These are phyloP conservation scores for Sophora flavescens DNA, from an alignment of 306 rosid species.

Conservation along the genomic window DNA sequence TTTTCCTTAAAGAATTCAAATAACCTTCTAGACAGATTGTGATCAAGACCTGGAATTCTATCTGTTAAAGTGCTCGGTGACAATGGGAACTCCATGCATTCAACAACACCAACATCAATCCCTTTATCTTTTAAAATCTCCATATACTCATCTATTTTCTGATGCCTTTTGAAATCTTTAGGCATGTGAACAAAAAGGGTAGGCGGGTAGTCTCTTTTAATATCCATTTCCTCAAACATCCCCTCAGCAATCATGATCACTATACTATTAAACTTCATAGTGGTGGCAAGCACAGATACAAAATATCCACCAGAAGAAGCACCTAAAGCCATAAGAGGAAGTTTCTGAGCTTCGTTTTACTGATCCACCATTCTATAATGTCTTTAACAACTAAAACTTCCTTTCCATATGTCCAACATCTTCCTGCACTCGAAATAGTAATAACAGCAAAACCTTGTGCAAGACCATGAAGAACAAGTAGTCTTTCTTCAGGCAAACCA, in stretches of 20 bases:
- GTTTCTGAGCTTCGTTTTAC: constrained; percentile 65
- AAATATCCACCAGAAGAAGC: constrained; percentile 95
- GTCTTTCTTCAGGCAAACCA: constrained; percentile 92
- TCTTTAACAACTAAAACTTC: constrained; percentile 68
- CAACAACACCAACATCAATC: constrained; percentile 73
- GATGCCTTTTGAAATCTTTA: constrained; percentile 75
- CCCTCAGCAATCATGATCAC: constrained; percentile 93
- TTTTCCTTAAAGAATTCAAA: constrained; percentile 66
- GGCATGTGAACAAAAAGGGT: constrained; percentile 96
- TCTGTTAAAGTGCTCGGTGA: constrained; percentile 63
- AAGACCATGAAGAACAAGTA: constrained; percentile 77
- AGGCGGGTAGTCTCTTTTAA: constrained; percentile 71
- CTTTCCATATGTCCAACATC: constrained; percentile 75
- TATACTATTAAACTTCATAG: constrained; percentile 65
- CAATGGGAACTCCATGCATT: constrained; percentile 82
- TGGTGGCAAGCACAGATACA: constrained; percentile 80
- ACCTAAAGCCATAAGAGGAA: constrained; percentile 86
- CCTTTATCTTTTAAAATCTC: constrained; percentile 68
- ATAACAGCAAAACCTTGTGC: constrained; percentile 72
- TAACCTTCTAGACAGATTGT: constrained; percentile 59
- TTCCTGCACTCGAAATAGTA: constrained; percentile 72
- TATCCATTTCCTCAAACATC: constrained; percentile 66
- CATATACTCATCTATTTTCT: constrained; percentile 64
- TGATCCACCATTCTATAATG: constrained; percentile 75
- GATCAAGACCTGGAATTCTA: constrained; percentile 80